Percentiles rank a stretch among this genome's conserved stretches.
phyloP scores from a whole-genome alignment of 495 filamentous ascomycete species.

The Penicillium atrosanguineum region DNA sequence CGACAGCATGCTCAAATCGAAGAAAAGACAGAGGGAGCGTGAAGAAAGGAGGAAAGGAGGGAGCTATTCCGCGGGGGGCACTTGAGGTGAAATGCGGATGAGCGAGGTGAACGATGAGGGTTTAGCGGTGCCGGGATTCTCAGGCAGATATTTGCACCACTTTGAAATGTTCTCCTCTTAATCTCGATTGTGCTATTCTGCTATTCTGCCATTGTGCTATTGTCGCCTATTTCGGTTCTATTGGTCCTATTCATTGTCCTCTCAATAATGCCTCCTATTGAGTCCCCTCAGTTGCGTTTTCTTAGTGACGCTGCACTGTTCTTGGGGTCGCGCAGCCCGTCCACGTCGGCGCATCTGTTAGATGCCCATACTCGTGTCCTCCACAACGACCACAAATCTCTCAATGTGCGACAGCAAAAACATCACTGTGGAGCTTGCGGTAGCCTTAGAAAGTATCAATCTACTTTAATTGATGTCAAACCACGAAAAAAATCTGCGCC shows the following conservation, averaged over 20 bases:
- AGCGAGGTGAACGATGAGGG: not conserved
- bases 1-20: not conserved
- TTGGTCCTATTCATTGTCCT: not conserved
- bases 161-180: not conserved
- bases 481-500: slow-evolving; percentile 18
- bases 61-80: not conserved
- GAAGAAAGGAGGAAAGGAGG: not conserved
- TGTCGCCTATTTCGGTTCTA: not conserved
- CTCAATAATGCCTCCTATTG: slow-evolving; percentile 32
- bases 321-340: slow-evolving; percentile 40
- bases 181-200: not conserved
- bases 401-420: slow-evolving; percentile 39
- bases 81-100: not conserved
- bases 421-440: slow-evolving; percentile 53
- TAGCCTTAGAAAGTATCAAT: slow-evolving; percentile 41
- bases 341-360: slow-evolving; percentile 49
- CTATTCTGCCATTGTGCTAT: too few species aligned
- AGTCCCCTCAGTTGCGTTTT: slow-evolving; percentile 39
- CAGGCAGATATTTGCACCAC: not conserved
- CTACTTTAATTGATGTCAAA: slow-evolving; percentile 29
- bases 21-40: not conserved
- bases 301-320: slow-evolving; percentile 44
- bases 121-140: not conserved
- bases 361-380: slow-evolving; percentile 40
- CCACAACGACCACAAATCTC: slow-evolving; percentile 36